Evolutionary conservation across 1,139 yeast species (phyloP).

Genomic region (Blastobotrys apis): DNA sequence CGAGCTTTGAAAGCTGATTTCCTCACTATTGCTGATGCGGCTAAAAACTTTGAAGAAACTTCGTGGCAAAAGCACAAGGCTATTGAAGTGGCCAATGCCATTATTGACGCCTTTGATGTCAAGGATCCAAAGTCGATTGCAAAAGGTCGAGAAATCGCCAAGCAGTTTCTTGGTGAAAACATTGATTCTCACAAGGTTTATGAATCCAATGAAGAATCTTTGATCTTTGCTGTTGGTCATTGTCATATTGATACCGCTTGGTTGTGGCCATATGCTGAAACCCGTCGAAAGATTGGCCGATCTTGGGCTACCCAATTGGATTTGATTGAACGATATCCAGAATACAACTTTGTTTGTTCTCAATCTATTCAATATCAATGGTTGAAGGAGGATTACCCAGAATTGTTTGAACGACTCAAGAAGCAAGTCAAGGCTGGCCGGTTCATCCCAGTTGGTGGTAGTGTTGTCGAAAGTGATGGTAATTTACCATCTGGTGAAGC

Average conservation of each 20-base stretch:
- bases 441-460: slow-evolving; percentile 89
- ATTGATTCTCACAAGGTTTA: slow-evolving; percentile 61
- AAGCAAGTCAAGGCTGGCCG: slow-evolving; percentile 65
- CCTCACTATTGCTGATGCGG: slow-evolving; percentile 84
- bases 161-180: slow-evolving; percentile 56
- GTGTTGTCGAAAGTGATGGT: slow-evolving; percentile 96
- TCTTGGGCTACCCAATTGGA: slow-evolving; percentile 91
- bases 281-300: slow-evolving; percentile 80
- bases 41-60: slow-evolving; percentile 70
- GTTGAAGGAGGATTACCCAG: slow-evolving; percentile 80
- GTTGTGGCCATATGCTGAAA: slow-evolving; percentile 97
- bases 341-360: slow-evolving; percentile 85
- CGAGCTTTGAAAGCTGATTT: slow-evolving; percentile 73
- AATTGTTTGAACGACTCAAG: slow-evolving; percentile 56
- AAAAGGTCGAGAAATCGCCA: slow-evolving; percentile 65
- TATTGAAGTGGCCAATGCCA: slow-evolving; percentile 66
- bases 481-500: slow-evolving; percentile 90
- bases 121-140: slow-evolving; percentile 41
- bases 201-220: slow-evolving; percentile 14
- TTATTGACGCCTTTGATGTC: slow-evolving; percentile 67
- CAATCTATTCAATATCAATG: slow-evolving; percentile 93
- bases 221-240: slow-evolving; percentile 78
- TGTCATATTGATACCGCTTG: slow-evolving; percentile 96
- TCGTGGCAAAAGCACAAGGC: slow-evolving; percentile 83
- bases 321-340: slow-evolving; percentile 79